A percentile compares a stretch with the other conserved stretches of the same genome.
These are phyloP conservation scores for Acacia acuminata DNA, from an alignment of 306 rosid species.

Conservation along the genomic window DNA sequence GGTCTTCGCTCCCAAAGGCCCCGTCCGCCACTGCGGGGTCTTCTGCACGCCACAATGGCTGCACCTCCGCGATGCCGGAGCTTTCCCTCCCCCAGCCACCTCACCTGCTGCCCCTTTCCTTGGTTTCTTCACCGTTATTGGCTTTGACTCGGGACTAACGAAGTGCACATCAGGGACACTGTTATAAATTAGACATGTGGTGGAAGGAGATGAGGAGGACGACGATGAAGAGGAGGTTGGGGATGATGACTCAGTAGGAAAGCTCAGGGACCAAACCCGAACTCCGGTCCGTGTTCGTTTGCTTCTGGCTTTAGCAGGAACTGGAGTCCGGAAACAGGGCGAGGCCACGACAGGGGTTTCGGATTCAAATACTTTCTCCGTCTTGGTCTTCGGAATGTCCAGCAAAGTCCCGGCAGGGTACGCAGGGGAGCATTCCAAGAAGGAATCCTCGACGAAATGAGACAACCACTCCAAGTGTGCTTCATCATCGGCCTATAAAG, in stretches of 20 bases:
- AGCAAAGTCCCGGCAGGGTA: conserved; percentile 31
- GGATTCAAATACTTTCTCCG: conserved; percentile 6
- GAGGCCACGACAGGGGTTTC: conserved; percentile 1
- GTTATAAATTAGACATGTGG: conserved; percentile 38
- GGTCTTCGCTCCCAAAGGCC: no score
- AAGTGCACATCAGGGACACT: conserved; percentile 19
- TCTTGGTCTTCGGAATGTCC: conserved; percentile 11
- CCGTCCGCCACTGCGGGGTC: no score
- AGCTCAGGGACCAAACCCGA: conserved; percentile 57
- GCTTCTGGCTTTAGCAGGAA: conserved; percentile 63
- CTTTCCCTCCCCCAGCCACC: neutral
- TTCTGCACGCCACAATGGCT: conserved; percentile 60
- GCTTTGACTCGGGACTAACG: conserved; percentile 1
- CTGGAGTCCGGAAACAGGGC: conserved; percentile 48
- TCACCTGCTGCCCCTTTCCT: conserved; percentile 26
- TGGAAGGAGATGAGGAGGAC: conserved; percentile 35
- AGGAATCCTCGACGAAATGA: conserved; percentile 66
- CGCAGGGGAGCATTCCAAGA: conserved; percentile 34
- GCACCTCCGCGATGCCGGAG: conserved; percentile 53
- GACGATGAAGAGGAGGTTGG: conserved; percentile 50
- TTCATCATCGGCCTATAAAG: conserved; percentile 54
- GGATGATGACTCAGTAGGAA: conserved; percentile 53
- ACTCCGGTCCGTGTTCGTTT: conserved; percentile 53
- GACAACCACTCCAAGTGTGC: conserved; percentile 68
- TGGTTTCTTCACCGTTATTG: conserved; percentile 15